phyloP scores from a whole-genome alignment of 2,329 filamentous ascomycete genomes.

The Ceratocystis cacaofunesta region DNA sequence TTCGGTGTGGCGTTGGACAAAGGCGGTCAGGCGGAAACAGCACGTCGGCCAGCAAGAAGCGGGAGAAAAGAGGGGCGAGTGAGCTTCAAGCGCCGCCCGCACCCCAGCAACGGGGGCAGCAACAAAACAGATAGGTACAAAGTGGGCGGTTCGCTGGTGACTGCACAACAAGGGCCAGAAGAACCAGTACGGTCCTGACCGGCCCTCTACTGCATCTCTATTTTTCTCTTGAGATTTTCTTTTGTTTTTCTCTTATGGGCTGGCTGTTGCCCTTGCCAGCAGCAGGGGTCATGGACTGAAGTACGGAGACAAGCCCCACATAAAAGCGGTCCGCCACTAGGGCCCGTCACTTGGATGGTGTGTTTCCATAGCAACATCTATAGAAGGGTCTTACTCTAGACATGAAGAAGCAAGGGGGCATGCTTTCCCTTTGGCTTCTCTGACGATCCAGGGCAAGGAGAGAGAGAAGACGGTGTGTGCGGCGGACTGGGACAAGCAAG shows the following conservation, averaged over 20 bases:
- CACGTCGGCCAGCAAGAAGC: conserved; percentile 7
- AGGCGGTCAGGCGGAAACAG: neutral
- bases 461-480: neutral
- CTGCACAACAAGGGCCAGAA: no score
- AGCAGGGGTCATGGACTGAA: conserved; percentile 5
- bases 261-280: neutral
- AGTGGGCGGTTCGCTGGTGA: no score
- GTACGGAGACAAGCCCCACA: conserved; percentile 12
- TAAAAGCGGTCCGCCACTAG: conserved; percentile 2
- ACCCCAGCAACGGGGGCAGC: neutral
- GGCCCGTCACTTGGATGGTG: conserved; percentile 14
- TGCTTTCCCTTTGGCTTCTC: neutral
- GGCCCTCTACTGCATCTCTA: neutral
- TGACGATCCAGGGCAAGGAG: neutral
- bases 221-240: conserved; percentile 10
- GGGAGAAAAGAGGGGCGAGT: neutral
- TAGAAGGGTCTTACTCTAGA: neutral
- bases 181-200: no score
- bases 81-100: neutral
- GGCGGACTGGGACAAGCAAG: neutral
- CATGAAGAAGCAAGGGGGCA: neutral
- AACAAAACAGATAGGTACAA: no score
- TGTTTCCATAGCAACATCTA: conserved; percentile 18
- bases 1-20: conserved; percentile 11
- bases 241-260: neutral